Percentiles rank a stretch among this genome's conserved stretches.
phyloP scores from a whole-genome alignment of 768 basidiomycete genomes.

The Tulasnella calospora region DNA sequence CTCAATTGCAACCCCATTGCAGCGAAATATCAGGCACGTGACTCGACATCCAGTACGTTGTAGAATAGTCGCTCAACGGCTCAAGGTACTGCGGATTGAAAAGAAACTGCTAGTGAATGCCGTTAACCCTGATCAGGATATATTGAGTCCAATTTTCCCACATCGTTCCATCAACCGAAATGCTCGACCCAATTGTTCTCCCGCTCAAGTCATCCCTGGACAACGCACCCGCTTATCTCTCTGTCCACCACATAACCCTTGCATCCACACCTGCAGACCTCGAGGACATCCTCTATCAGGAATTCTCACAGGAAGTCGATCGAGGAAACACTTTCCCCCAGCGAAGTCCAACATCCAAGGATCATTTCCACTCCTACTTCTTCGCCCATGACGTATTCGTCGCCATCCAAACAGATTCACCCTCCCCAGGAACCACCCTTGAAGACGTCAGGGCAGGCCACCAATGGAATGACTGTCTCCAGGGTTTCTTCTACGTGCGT shows the following conservation, averaged over 20 bases:
- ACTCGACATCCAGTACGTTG: background rate
- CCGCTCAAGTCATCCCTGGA: background rate
- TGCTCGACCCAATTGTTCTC: background rate
- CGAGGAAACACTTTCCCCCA: constrained; percentile 83
- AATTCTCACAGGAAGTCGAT: constrained; percentile 71
- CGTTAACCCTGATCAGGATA: background rate
- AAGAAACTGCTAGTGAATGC: background rate
- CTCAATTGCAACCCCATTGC: background rate
- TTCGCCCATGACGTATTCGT: constrained; percentile 72
- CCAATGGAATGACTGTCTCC: constrained; percentile 63
- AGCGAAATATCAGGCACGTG: background rate
- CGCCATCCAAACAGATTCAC: constrained; percentile 43
- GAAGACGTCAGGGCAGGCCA: constrained; percentile 48
- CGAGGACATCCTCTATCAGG: constrained; percentile 52
- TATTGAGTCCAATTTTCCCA: background rate
- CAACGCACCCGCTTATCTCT: constrained; percentile 34
- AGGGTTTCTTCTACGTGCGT: constrained; percentile 74
- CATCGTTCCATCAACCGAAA: background rate
- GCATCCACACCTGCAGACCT: constrained; percentile 47
- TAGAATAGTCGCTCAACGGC: background rate
- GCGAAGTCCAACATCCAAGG: constrained; percentile 47
- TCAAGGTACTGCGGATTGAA: background rate
- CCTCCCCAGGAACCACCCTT: constrained; percentile 37
- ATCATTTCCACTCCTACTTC: constrained; percentile 68
- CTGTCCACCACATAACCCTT: constrained; percentile 52